These are phyloP conservation scores for Incumbomyces lentus DNA, from an alignment of 2,329 filamentous ascomycete species.

Conservation along the genomic window DNA sequence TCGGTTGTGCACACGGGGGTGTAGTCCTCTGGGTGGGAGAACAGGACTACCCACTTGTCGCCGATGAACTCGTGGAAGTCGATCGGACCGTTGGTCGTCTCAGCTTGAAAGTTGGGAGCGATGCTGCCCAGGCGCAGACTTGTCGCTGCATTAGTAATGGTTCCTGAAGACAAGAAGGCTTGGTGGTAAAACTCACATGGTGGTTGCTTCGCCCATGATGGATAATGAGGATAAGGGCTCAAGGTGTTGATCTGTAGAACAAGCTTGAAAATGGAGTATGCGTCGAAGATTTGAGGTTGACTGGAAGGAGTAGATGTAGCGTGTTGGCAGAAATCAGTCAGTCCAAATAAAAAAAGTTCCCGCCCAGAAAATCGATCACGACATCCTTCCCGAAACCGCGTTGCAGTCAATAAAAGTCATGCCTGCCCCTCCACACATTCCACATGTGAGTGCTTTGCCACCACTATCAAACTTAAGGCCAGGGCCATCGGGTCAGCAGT, in stretches of 20 bases:
- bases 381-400: too few species aligned
- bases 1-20: slow-evolving; percentile 45
- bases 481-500: too few species aligned
- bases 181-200: slow-evolving; percentile 15
- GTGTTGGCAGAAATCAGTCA: not conserved
- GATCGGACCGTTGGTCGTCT: slow-evolving; percentile 56
- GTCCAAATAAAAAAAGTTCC: too few species aligned
- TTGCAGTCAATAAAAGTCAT: too few species aligned
- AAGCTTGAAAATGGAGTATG: not conserved
- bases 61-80: slow-evolving; percentile 65
- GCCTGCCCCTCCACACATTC: too few species aligned
- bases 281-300: not conserved
- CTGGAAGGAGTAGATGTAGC: not conserved
- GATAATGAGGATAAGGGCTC: not conserved
- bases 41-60: slow-evolving; percentile 59
- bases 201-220: slow-evolving; percentile 16
- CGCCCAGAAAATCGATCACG: too few species aligned
- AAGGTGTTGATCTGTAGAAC: not conserved
- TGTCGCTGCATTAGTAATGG: slow-evolving; percentile 3
- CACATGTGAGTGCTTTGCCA: too few species aligned
- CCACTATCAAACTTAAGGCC: too few species aligned
- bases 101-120: slow-evolving; percentile 60
- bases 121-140: slow-evolving; percentile 55
- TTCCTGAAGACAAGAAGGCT: not conserved
- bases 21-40: slow-evolving; percentile 53